Evolutionary conservation across 1,284 basidiomycete species (phyloP).

Genomic region (Heterobasidion occidentale): DNA sequence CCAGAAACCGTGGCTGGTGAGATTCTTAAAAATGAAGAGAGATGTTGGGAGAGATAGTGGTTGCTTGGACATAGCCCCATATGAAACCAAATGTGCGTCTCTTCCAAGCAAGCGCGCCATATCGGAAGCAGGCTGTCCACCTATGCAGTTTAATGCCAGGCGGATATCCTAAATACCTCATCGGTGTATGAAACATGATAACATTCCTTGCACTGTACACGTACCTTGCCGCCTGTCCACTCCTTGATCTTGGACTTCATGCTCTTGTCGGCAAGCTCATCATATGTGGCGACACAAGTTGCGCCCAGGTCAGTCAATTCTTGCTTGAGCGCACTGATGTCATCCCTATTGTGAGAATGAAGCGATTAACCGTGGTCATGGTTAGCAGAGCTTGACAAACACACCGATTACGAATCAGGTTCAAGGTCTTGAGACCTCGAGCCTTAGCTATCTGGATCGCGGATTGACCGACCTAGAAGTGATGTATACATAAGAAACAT

Average conservation of each 20-base stretch:
- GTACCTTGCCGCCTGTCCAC: slow-evolving; percentile 52
- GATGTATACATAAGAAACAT: background rate
- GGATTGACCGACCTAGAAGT: slow-evolving; percentile 60
- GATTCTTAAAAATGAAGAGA: slow-evolving; percentile 75
- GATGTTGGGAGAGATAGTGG: slow-evolving; percentile 74
- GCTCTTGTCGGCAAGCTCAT: slow-evolving; percentile 52
- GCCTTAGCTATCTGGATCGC: slow-evolving; percentile 76
- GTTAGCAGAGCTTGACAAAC: slow-evolving; percentile 2
- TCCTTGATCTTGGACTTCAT: slow-evolving; percentile 38
- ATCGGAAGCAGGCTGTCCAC: slow-evolving; percentile 58
- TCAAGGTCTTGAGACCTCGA: slow-evolving; percentile 64
- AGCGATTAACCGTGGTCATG: background rate
- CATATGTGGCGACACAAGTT: slow-evolving; percentile 67
- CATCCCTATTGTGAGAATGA: slow-evolving; percentile 29
- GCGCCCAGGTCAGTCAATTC: slow-evolving; percentile 58
- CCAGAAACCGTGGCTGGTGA: slow-evolving; percentile 71
- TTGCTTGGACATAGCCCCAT: slow-evolving; percentile 84
- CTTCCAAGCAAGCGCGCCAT: slow-evolving; percentile 63
- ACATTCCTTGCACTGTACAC: background rate
- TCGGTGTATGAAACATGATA: background rate
- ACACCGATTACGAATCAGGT: slow-evolving; percentile 69
- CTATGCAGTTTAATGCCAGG: slow-evolving; percentile 75
- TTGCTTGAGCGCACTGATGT: slow-evolving; percentile 41
- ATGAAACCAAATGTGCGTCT: slow-evolving; percentile 72
- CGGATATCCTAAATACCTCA: slow-evolving; percentile 36